phyloP scores from a whole-genome alignment of 306 rosid genomes.

The Fagus sylvatica region DNA sequence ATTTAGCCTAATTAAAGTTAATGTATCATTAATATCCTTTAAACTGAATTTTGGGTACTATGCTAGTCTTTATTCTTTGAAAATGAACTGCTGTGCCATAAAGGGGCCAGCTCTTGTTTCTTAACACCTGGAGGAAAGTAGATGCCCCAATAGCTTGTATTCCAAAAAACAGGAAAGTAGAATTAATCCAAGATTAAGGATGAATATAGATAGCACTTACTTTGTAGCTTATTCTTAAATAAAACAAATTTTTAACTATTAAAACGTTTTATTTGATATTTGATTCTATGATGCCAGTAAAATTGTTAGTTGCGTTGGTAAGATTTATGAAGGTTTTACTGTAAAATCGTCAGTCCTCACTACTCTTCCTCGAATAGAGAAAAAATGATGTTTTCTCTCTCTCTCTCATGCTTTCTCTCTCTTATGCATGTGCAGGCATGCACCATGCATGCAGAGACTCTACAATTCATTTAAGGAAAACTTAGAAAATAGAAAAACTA shows the following conservation, averaged over 20 bases:
- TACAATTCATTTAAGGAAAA: slow-evolving; percentile 71
- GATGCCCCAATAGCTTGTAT: not conserved
- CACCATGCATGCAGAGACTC: slow-evolving; percentile 54
- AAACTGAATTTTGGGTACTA: not conserved
- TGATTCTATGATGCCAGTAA: not conserved
- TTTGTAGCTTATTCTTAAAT: not conserved
- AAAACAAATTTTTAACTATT: not conserved
- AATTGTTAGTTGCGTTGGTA: not conserved
- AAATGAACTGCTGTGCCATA: not conserved
- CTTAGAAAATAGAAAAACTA: no score
- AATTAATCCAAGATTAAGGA: not conserved
- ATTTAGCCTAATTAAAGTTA: not conserved
- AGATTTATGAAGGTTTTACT: not conserved
- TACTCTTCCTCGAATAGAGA: not conserved
- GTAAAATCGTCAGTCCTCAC: not conserved
- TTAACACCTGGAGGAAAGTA: not conserved
- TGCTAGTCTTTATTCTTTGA: not conserved
- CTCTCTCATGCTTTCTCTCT: not conserved
- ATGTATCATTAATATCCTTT: slow-evolving; percentile 18
- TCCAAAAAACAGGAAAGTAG: not conserved
- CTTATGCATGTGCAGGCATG: not conserved
- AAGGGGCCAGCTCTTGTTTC: no score
- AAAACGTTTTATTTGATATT: not conserved
- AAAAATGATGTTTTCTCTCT: not conserved
- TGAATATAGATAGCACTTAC: no score